These are phyloP conservation scores for Flagelloscypha sp. DNA, from an alignment of 768 basidiomycete species.

Conservation along the genomic window DNA sequence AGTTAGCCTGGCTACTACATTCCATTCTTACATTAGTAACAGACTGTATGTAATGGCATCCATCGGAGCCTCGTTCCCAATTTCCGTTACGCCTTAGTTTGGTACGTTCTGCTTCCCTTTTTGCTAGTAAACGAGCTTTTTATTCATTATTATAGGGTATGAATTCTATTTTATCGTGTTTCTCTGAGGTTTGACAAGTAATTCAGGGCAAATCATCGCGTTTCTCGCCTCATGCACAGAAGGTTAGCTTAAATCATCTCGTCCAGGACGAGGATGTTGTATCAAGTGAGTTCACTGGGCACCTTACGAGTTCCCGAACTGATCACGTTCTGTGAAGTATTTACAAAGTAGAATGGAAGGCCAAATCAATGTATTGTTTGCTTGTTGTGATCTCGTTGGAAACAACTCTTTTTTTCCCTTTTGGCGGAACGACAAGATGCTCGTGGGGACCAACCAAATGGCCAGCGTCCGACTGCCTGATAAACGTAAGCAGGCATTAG, in stretches of 20 bases:
- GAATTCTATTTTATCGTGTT: slow-evolving; percentile 5
- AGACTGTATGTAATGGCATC: slow-evolving; percentile 89
- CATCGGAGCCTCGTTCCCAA: slow-evolving; percentile 84
- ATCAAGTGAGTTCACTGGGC: slow-evolving; percentile 52
- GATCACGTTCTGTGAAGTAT: slow-evolving; percentile 13
- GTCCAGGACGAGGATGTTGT: slow-evolving; percentile 87
- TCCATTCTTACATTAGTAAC: background rate
- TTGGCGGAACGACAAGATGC: no score
- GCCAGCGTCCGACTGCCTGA: no score
- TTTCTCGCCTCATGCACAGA: slow-evolving; percentile 90
- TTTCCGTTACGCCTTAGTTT: slow-evolving; percentile 92
- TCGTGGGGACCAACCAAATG: no score
- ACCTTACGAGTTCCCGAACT: background rate
- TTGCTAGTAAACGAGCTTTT: background rate
- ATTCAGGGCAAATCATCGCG: slow-evolving; percentile 85
- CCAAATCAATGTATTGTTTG: no score
- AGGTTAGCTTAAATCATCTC: slow-evolving; percentile 77
- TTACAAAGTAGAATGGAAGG: slow-evolving; percentile 21
- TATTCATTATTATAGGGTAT: slow-evolving; percentile 16
- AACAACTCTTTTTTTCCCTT: no score
- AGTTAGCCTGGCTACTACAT: slow-evolving; percentile 1
- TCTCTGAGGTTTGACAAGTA: slow-evolving; percentile 5
- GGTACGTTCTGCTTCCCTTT: slow-evolving; percentile 38
- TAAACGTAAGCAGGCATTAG: no score
- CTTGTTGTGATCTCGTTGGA: no score